These are phyloP conservation scores for Coemansia sp. DNA, from an alignment of 192 early-diverging fungal genomes.

Conservation along the genomic window DNA sequence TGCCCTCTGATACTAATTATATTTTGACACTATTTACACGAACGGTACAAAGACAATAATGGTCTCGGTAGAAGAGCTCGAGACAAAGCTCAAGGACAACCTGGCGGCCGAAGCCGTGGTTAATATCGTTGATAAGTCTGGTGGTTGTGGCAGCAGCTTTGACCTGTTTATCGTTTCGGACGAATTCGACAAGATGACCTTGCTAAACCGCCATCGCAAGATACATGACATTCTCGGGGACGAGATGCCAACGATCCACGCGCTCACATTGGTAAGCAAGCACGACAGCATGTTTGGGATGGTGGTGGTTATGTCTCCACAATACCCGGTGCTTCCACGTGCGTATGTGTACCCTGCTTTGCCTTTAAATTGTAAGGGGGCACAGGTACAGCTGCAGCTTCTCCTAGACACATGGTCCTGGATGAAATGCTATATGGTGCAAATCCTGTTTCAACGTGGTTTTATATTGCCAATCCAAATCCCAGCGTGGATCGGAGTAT, in stretches of 20 bases:
- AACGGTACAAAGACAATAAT: background rate
- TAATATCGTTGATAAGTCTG: slow-evolving; percentile 29
- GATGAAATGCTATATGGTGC: no score
- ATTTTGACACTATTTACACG: background rate
- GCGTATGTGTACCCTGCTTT: no score
- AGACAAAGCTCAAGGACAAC: slow-evolving; percentile 6
- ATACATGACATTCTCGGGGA: slow-evolving; percentile 81
- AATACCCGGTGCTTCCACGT: background rate
- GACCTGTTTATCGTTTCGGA: slow-evolving; percentile 74
- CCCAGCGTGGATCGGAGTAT: background rate
- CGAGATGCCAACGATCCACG: slow-evolving; percentile 87
- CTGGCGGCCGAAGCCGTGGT: slow-evolving; percentile 11
- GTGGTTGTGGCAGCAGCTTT: slow-evolving; percentile 94
- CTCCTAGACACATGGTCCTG: background rate
- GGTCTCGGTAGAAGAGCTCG: slow-evolving; percentile 16
- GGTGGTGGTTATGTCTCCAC: background rate
- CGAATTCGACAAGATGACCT: slow-evolving; percentile 66
- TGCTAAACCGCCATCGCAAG: slow-evolving; percentile 83
- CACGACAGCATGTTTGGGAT: background rate
- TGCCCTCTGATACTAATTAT: background rate
- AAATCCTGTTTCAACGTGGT: background rate
- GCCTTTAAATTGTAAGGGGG: no score
- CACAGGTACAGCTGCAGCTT: background rate
- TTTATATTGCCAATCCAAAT: background rate
- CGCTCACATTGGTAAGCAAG: slow-evolving; percentile 28